Evolutionary conservation across 257 asterid genomes (phyloP).

Genomic region (Penstemon davidsonii): DNA sequence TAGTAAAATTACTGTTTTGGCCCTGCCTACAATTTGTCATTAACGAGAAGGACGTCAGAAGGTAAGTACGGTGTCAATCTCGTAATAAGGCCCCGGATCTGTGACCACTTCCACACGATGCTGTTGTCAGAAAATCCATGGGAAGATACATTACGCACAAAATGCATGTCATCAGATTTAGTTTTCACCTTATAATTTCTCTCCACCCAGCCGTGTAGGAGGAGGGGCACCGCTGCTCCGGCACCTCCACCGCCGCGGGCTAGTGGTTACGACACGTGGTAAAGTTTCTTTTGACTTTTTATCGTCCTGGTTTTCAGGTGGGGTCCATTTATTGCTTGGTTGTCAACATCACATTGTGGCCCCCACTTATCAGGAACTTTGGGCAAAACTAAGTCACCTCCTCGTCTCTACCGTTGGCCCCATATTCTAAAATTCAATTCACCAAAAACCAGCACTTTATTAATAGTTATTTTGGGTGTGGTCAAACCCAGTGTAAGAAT

Average conservation of each 20-base stretch:
- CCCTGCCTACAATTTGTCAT: slow-evolving; percentile 40
- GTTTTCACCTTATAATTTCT: too few species aligned
- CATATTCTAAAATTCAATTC: slow-evolving; percentile 25
- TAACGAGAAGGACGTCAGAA: slow-evolving; percentile 30
- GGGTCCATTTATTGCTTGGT: slow-evolving; percentile 27
- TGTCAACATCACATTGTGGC: slow-evolving; percentile 43
- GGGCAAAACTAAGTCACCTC: slow-evolving; percentile 49
- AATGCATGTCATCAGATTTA: slow-evolving; percentile 32
- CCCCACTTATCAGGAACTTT: slow-evolving; percentile 40
- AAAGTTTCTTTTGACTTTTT: slow-evolving; percentile 28
- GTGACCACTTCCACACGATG: slow-evolving; percentile 40
- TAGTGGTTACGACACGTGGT: slow-evolving; percentile 24
- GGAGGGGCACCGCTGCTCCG: background rate
- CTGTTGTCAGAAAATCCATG: slow-evolving; percentile 70
- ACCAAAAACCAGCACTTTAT: background rate
- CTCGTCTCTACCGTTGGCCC: slow-evolving; percentile 30
- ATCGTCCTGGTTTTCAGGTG: slow-evolving; percentile 9
- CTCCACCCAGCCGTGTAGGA: background rate
- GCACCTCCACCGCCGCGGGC: slow-evolving; percentile 2
- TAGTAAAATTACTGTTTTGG: slow-evolving; percentile 40
- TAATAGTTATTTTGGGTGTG: too few species aligned
- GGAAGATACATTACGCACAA: slow-evolving; percentile 46
- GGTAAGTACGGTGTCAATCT: slow-evolving; percentile 56
- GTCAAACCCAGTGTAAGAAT: too few species aligned
- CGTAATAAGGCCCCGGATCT: slow-evolving; percentile 45